These are phyloP conservation scores for Beauveria medogensis DNA, from an alignment of 2,329 filamentous ascomycete species.

Conservation along the genomic window DNA sequence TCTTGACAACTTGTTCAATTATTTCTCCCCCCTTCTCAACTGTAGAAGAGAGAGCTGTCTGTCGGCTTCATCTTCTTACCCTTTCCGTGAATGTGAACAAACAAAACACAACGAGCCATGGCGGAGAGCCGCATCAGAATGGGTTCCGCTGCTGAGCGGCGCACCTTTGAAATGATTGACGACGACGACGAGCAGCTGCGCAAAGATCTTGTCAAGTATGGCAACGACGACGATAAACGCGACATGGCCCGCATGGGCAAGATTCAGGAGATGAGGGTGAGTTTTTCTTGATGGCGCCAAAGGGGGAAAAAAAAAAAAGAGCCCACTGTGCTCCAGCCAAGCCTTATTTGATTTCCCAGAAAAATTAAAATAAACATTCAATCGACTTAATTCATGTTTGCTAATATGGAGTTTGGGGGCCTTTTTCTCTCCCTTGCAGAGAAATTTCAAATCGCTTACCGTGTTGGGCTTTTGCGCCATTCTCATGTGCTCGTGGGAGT, in stretches of 20 bases:
- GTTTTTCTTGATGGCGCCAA: neutral
- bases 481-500: conserved; percentile 34
- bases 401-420: neutral
- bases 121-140: neutral
- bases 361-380: too few relatives aligned
- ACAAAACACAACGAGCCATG: neutral
- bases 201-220: conserved; percentile 4
- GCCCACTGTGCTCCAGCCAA: too few relatives aligned
- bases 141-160: neutral
- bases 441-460: conserved; percentile 31
- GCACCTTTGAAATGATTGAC: conserved; percentile 14
- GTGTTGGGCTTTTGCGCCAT: conserved; percentile 35
- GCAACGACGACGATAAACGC: conserved; percentile 25
- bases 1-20: too few relatives aligned
- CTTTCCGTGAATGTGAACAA: too few relatives aligned
- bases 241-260: conserved; percentile 44
- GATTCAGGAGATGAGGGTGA: conserved; percentile 36
- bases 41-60: too few relatives aligned
- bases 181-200: conserved; percentile 18
- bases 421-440: conserved; percentile 8
- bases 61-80: too few relatives aligned
- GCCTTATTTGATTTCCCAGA: neutral
- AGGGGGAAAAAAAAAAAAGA: neutral
- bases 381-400: neutral
- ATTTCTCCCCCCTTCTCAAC: too few relatives aligned